phyloP scores from a whole-genome alignment of 208 protist species.

The Wallacemonas sp. region DNA sequence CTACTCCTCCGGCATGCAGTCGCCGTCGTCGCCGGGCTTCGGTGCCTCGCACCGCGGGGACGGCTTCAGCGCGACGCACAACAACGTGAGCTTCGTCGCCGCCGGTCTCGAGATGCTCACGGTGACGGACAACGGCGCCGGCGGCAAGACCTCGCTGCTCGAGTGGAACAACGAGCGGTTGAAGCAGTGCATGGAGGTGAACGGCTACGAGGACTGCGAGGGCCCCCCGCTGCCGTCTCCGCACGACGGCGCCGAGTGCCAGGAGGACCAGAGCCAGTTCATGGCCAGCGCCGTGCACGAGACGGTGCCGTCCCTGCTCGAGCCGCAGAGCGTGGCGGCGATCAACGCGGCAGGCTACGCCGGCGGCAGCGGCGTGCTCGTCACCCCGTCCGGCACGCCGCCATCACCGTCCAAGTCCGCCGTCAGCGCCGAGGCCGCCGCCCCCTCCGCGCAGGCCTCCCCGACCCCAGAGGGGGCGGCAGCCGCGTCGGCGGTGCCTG shows the following conservation, averaged over 20 bases:
- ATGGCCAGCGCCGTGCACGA: slow-evolving; percentile 15
- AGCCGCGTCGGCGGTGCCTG: too few relatives aligned
- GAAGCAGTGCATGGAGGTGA: slow-evolving; percentile 17
- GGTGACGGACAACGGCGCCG: background rate
- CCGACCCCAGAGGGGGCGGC: too few relatives aligned
- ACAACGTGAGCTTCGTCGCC: slow-evolving; percentile 16
- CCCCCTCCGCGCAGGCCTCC: too few relatives aligned
- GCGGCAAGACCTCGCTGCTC: background rate
- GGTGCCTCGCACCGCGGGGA: background rate
- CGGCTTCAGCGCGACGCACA: background rate
- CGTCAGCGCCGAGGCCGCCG: too few relatives aligned
- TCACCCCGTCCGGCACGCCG: background rate
- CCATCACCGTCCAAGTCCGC: background rate
- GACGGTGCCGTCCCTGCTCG: slow-evolving; percentile 19
- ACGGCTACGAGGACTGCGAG: slow-evolving; percentile 22
- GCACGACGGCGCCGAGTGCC: slow-evolving; percentile 37
- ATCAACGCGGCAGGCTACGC: slow-evolving; percentile 24
- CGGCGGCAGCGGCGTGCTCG: slow-evolving; percentile 17
- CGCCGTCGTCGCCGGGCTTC: background rate
- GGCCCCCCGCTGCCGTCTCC: slow-evolving; percentile 27
- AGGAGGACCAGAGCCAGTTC: slow-evolving; percentile 31
- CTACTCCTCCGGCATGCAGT: background rate
- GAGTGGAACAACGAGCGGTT: slow-evolving; percentile 15
- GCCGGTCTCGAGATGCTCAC: background rate
- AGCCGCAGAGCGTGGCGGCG: slow-evolving; percentile 22